Conservation (phyloP, 495 filamentous ascomycete genomes). For the Eremomyces bilateralis region DNA sequence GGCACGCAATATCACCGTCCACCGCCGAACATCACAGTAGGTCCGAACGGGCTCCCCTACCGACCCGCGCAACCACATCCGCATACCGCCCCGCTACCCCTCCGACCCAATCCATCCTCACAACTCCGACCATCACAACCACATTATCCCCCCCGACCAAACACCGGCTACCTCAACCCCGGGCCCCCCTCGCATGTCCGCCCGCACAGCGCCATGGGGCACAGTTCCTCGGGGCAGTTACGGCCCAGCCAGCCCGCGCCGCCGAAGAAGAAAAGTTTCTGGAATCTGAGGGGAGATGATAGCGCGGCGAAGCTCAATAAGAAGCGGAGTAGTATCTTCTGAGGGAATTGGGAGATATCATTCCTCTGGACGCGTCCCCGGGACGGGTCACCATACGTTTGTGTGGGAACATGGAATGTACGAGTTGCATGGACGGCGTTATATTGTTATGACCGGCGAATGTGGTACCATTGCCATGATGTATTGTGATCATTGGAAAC, state of each 20-base stretch:
- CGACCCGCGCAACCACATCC: too few species aligned
- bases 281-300: constrained; percentile 14
- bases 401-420: too few species aligned
- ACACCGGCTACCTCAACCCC: not conserved
- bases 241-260: constrained; percentile 4
- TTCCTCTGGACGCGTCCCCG: too few species aligned
- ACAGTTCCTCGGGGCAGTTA: constrained; percentile 5
- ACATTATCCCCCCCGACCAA: not conserved
- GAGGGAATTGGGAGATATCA: constrained; percentile 1
- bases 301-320: constrained; percentile 6
- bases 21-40: not conserved
- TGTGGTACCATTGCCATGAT: too few species aligned
- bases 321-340: constrained; percentile 16
- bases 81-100: too few species aligned
- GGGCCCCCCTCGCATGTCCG: not conserved
- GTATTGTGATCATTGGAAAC: too few species aligned
- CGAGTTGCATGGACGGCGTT: too few species aligned
- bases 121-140: too few species aligned
- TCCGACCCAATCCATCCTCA: too few species aligned
- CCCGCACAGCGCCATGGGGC: constrained; percentile 6
- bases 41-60: not conserved
- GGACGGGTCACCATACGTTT: too few species aligned
- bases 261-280: constrained; percentile 20
- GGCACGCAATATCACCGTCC: not conserved
- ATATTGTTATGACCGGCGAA: too few species aligned